Base-by-base conservation (phyloP, 2,329 filamentous ascomycete species). In the Penicillium carneum region DNA sequence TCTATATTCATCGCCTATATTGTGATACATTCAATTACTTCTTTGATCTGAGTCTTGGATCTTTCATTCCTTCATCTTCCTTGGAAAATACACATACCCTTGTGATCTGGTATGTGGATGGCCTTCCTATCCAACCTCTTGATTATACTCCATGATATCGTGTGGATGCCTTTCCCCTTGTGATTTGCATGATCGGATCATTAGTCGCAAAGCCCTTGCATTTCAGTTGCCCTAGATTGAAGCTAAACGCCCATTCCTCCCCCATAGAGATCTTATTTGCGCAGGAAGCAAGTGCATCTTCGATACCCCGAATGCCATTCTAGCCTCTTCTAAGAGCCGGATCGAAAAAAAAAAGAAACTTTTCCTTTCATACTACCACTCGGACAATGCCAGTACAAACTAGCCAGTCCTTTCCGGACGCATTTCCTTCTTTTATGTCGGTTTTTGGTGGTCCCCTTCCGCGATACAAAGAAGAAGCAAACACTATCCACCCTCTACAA, bases 401-500 rank as follows among this genome's bases (percentile, higher is more conserved):
- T 47, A 77, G 74, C 62, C 69, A 76, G 71, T 75, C 76, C 66
- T 68, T 77, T 48, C 72, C 76, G 67, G 75, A 77, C 64, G 80
- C 80, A 63, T 82, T 84, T 72, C 82, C 82, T 55, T 83, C 83
- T 46, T 84, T 83, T 68, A 83, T 81, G 79, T 81, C 82, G 48
- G 82, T 84, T 38, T 84, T 83, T 74, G 81, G 81, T 67, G 80
- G 79, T 29, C 68, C 72, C n/a, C 65, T 71, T 33, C 64, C 69
- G 33, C 67, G 62, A 39, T 67, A 70, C 39, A 71, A 73, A 52
- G 70, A 73, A 62, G 74, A 76, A 47, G 69, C 72, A 50, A 66
- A 58, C 59, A 51, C 66, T 20, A 54, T 71, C 39, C 68, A 72
- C n/a, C 63, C 70, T n/a, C 63, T 74, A 11, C 64, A 69, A 57